Conservation (phyloP, 1,139 yeast species). For the Geotrichum phurueaensis region DNA sequence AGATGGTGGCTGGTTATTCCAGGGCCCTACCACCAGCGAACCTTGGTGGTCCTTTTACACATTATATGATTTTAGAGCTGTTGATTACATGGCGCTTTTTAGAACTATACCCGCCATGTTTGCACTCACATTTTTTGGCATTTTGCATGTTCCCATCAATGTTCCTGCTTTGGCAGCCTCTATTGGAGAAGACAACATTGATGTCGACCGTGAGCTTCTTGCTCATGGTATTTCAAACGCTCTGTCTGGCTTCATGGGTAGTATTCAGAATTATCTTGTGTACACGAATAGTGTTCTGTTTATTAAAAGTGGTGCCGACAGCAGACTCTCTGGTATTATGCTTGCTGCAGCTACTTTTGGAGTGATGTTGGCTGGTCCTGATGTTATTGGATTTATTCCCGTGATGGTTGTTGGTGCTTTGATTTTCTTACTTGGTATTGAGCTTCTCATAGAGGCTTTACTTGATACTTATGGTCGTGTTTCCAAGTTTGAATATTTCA, state of each 20-base stretch:
- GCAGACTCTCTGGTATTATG: slow-evolving; percentile 78
- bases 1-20: slow-evolving; percentile 77
- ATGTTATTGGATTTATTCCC: slow-evolving; percentile 87
- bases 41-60: slow-evolving; percentile 88
- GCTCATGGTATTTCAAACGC: slow-evolving; percentile 95
- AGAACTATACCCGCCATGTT: slow-evolving; percentile 85
- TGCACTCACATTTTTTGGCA: slow-evolving; percentile 92
- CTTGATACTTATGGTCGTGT: slow-evolving; percentile 79
- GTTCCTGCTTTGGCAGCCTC: slow-evolving; percentile 96
- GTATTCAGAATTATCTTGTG: slow-evolving; percentile 88
- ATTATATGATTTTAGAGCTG: slow-evolving; percentile 60
- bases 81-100: slow-evolving; percentile 65
- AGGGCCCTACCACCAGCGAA: slow-evolving; percentile 54
- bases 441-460: slow-evolving; percentile 76
- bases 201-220: slow-evolving; percentile 85
- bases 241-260: slow-evolving; percentile 74
- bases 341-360: slow-evolving; percentile 74
- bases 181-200: slow-evolving; percentile 69
- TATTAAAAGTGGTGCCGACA: slow-evolving; percentile 91
- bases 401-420: slow-evolving; percentile 92
- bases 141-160: slow-evolving; percentile 91
- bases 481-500: slow-evolving; percentile 68
- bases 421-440: slow-evolving; percentile 85
- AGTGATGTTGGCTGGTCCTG: slow-evolving; percentile 85
- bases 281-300: slow-evolving; percentile 89